These are phyloP conservation scores for Talaromyces sp. DNA, from an alignment of 2,329 filamentous ascomycete species.

Conservation along the genomic window DNA sequence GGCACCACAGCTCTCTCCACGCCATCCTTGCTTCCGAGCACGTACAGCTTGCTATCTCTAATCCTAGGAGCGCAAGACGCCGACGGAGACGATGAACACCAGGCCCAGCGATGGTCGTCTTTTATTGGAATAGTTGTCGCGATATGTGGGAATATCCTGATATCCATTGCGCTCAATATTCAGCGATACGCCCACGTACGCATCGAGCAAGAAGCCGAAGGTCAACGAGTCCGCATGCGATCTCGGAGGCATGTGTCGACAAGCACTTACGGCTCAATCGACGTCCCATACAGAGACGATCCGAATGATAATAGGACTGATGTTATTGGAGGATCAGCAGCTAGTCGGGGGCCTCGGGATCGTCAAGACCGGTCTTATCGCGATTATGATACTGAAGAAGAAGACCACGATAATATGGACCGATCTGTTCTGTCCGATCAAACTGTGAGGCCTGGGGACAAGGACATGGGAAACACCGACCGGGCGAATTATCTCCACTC, in stretches of 20 bases:
- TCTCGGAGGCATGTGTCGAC: slow-evolving; percentile 38
- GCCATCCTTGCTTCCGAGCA: slow-evolving; percentile 15
- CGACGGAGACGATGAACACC: slow-evolving; percentile 15
- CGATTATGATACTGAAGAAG: slow-evolving; percentile 25
- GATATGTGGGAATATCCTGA: slow-evolving; percentile 86
- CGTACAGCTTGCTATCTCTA: slow-evolving; percentile 14
- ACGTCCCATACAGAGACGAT: slow-evolving; percentile 12
- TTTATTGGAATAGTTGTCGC: slow-evolving; percentile 92
- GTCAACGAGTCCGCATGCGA: slow-evolving; percentile 37
- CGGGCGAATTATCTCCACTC: slow-evolving; percentile 77
- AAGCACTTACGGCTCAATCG: slow-evolving; percentile 42
- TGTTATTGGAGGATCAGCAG: not conserved
- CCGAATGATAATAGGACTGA: slow-evolving; percentile 9
- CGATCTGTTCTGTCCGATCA: slow-evolving; percentile 36
- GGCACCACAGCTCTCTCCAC: not conserved
- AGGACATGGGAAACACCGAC: slow-evolving; percentile 31
- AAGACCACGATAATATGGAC: slow-evolving; percentile 17
- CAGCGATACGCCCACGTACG: slow-evolving; percentile 92
- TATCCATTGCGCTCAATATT: slow-evolving; percentile 91
- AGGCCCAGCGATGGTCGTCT: slow-evolving; percentile 64
- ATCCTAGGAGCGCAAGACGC: slow-evolving; percentile 13
- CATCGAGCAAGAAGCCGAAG: slow-evolving; percentile 65
- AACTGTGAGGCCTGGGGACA: slow-evolving; percentile 17
- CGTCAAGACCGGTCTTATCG: slow-evolving; percentile 5
- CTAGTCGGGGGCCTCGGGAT: not conserved